Base-by-base conservation (phyloP, 441 rosid genomes). In the Jatropha multifida region DNA sequence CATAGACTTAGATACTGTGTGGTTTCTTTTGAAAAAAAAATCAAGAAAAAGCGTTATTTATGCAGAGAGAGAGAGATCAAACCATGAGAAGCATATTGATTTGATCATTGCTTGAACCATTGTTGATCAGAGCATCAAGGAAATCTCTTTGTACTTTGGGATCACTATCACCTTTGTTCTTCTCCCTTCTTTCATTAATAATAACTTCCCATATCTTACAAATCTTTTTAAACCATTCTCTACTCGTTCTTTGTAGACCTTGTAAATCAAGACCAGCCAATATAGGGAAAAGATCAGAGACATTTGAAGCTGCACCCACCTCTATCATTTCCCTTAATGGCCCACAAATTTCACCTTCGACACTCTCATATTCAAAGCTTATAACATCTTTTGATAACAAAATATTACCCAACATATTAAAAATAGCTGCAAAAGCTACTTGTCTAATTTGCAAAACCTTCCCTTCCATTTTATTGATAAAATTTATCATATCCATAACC, bases 301-400 rank as follows among this genome's bases (percentile, higher is more conserved):
- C 58, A 67, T 81, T 78, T 40, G 65, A 72, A 48, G 71, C 70
- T 10, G 46, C 17, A 27, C 55, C 68, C 18, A 78, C 61, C 27
- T 72, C 77, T 46, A 72, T 44, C 42, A 72, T 75, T 32, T 78
- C 58, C 68, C 77, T 56, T 14, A 74, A 59, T 2, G 74, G 42
- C 17, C 40, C 58, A 15, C 56, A 13, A 49, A 72, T 58, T 54
- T 56, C 71, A 23, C 60, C 77, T 15, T 40, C 54, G 6, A 67
- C 32, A 49, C 51, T 38, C 51, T 74, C 74, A 23, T 69, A 7
- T 54, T 77, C 63, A 9, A 77, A 74, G 71, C 20, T 64, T n/a
- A 77, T 40, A 52, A 81, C 46, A 69, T 81, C 84, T 32, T 54
- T 72, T 42, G 83, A 77, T 48, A 81, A 46, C 46, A 74, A 55